These are phyloP conservation scores for Yamadazyma sp. DNA, from an alignment of 805 yeast species.

Conservation along the genomic window DNA sequence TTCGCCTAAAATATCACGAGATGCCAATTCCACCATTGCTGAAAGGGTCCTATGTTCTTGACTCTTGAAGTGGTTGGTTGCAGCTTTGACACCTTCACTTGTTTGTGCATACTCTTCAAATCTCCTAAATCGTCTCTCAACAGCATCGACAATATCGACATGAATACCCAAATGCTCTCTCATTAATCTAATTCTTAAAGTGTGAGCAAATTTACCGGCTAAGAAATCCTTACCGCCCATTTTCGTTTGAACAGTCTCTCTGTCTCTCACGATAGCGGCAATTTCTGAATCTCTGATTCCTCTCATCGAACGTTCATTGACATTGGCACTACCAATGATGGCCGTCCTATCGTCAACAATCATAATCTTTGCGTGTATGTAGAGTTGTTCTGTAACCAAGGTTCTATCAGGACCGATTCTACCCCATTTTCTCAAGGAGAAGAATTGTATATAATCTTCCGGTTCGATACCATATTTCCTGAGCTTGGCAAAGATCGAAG, in stretches of 20 bases:
- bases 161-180: slow-evolving; percentile 95
- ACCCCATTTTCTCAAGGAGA: slow-evolving; percentile 94
- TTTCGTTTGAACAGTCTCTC: slow-evolving; percentile 60
- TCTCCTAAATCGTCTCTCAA: slow-evolving; percentile 66
- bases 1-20: slow-evolving; percentile 61
- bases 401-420: slow-evolving; percentile 73
- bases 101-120: slow-evolving; percentile 48
- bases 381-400: slow-evolving; percentile 85
- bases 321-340: slow-evolving; percentile 95
- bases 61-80: slow-evolving; percentile 42
- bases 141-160: slow-evolving; percentile 78
- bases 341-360: slow-evolving; percentile 92
- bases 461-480: slow-evolving; percentile 81
- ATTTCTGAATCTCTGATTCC: slow-evolving; percentile 94
- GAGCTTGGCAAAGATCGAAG: slow-evolving; percentile 83
- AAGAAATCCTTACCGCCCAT: slow-evolving; percentile 83
- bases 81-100: slow-evolving; percentile 41
- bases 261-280: slow-evolving; percentile 85
- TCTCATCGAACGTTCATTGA: slow-evolving; percentile 93
- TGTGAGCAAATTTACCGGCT: slow-evolving; percentile 88
- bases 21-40: slow-evolving; percentile 73
- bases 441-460: slow-evolving; percentile 87
- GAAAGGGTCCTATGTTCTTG: slow-evolving; percentile 43
- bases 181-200: slow-evolving; percentile 87
- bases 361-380: slow-evolving; percentile 90